Evolutionary conservation across 108 stramenopile species (phyloP).

Genomic region (Chaetoceros tenuissimus): DNA sequence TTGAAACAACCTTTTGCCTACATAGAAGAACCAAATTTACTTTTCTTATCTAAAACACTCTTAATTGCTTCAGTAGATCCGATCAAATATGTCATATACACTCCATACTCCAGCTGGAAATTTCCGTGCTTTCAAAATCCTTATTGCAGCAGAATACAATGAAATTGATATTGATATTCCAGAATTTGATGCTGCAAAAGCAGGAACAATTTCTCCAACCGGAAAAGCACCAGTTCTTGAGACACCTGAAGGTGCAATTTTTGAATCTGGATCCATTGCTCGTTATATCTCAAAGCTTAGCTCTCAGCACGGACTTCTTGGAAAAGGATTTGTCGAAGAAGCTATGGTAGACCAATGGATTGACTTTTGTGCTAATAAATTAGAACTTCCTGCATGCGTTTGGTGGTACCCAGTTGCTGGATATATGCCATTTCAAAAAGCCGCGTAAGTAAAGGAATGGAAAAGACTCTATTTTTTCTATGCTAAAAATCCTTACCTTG

Average conservation of each 20-base stretch:
- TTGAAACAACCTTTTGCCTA: too few species aligned
- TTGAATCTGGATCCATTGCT: constrained; percentile 79
- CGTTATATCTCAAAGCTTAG: constrained; percentile 76
- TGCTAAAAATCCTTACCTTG: not conserved
- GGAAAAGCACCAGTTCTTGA: constrained; percentile 86
- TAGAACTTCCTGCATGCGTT: constrained; percentile 89
- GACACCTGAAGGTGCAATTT: constrained; percentile 56
- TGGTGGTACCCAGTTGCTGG: constrained; percentile 85
- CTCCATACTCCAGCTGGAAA: constrained; percentile 63
- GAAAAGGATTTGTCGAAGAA: constrained; percentile 42
- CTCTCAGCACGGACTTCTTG: constrained; percentile 66
- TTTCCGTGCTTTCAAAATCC: constrained; percentile 85
- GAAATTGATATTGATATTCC: constrained; percentile 59
- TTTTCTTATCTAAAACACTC: too few species aligned
- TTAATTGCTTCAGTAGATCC: too few species aligned
- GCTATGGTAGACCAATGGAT: constrained; percentile 78
- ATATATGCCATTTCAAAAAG: constrained; percentile 64
- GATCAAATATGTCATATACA: constrained; percentile 31
- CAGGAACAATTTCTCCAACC: constrained; percentile 67
- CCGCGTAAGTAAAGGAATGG: constrained; percentile 30
- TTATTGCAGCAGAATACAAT: constrained; percentile 90
- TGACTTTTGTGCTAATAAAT: constrained; percentile 73
- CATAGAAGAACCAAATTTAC: too few species aligned
- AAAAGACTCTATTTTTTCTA: not conserved
- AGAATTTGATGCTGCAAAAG: constrained; percentile 41